phyloP scores from a whole-genome alignment of 208 protist species.

The Blechomonas ayalai region DNA sequence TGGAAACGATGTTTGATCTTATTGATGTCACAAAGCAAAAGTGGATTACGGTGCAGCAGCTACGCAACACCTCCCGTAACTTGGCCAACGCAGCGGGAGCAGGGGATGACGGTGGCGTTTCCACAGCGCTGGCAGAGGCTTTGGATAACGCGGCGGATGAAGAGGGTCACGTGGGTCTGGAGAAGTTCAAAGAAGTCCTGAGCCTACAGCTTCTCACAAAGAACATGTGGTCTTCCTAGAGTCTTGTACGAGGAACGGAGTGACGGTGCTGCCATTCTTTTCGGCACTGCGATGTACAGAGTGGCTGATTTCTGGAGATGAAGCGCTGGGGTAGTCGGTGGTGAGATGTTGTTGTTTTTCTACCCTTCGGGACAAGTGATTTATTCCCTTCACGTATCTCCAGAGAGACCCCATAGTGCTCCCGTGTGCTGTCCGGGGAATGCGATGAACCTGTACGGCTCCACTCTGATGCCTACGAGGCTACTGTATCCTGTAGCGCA shows the following conservation, averaged over 20 bases:
- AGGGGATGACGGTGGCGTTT: conserved; percentile 2
- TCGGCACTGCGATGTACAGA: neutral
- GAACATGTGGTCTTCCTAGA: conserved; percentile 51
- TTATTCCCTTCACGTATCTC: too few relatives aligned
- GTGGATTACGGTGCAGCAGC: conserved; percentile 72
- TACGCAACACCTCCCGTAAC: conserved; percentile 85
- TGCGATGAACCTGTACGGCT: too few relatives aligned
- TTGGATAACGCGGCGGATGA: conserved; percentile 59
- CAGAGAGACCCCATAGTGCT: too few relatives aligned
- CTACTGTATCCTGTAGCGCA: too few relatives aligned
- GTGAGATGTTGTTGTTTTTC: conserved; percentile 4
- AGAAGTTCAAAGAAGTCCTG: conserved; percentile 83
- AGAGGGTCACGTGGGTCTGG: conserved; percentile 61
- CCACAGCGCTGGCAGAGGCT: conserved; percentile 41
- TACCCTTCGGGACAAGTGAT: too few relatives aligned
- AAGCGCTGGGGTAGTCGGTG: neutral
- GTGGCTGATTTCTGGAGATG: neutral
- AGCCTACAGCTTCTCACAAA: conserved; percentile 52
- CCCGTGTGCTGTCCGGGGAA: too few relatives aligned
- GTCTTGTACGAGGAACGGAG: neutral
- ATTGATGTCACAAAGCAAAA: conserved; percentile 87
- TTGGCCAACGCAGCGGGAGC: conserved; percentile 45
- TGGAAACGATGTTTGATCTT: conserved; percentile 90
- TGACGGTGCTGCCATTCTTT: neutral
- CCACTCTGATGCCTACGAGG: too few relatives aligned